Base-by-base conservation (phyloP, 1,139 yeast genomes). In the Arxiozyma telluris region DNA sequence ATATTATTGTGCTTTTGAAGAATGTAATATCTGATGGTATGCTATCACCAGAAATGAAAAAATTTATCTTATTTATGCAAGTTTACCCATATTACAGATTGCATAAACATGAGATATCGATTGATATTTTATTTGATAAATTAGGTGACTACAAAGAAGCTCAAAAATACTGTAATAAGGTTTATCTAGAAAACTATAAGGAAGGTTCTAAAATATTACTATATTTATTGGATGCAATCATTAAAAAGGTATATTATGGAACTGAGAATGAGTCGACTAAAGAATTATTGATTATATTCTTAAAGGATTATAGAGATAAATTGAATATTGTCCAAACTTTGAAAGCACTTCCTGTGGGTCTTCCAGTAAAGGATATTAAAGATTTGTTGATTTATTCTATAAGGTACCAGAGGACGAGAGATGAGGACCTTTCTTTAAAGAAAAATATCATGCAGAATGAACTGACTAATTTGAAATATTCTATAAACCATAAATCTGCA, bases 91-190 rank as follows among this genome's bases (percentile, higher is more conserved):
- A 84, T 54, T 77, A 78, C 46, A 76, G 80, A 57, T 67, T 86
- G 48, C 84, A 82, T 1, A 81, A 81, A 55, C 89, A 88, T 63
- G 76, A 77, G 17, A 78, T 81, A 51, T 84, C 91, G 0, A 73
- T 93, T 30, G 80, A 80, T 57, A 79, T 88, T 1, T 75, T 83
- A 48, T 82, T 80, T 54, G 76, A 77, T 54, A 82, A 83, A 46
- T 69, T 89, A 50, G 71, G 78, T 17, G 86, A 85, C 63, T 76
- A 80, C 54, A 71, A 72, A 25, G 73, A 74, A 20, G 87, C 95
- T 0, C 77, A 85, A 58, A 69, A 72, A 50, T 83, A 87, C 64
- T 82, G 94, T 60, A 69, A 80, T 0, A 76, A 76, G 5, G 70
- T 85, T 0, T 82, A 77, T 57, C 63, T 76, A 0, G 65, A 68